Evolutionary conservation across 2,329 filamentous ascomycete species (phyloP), one percentile per base, ranked within the genome.

Genomic region (Penicillium freii): DNA sequence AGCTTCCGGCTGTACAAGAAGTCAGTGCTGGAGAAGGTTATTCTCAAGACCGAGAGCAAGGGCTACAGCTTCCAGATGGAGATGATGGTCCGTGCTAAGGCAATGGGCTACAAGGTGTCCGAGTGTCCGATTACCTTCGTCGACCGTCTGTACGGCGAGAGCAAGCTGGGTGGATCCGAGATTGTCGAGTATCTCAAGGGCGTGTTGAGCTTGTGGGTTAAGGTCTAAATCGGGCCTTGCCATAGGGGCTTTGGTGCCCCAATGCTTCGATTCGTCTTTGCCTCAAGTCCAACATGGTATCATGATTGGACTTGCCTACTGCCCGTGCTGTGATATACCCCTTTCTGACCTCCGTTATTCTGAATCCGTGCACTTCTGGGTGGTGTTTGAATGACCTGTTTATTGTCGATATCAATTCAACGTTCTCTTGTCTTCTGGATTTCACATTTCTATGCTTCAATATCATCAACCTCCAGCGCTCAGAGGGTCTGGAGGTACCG

Each of bases 51-150:
- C 9, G 89, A 97, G 82, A 94, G 91, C 74, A 96, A 97, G 80
- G 94, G 94, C 3, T 99, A 97, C 76, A 93, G 90, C 40, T 99
- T 99, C 82, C 94, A 99, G 85, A 99, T 99, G 94, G 93, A 97
- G 83, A 89, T 99, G 87, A 97, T 97, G 88, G 93, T 97, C 9
- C 84, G 92, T 61, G 94, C 94, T 34, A 97, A 97, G 85, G 90
- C 89, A 17, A 92, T 97, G 90, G 93, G 94, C 1, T 96, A 86
- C 80, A 90, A 87, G 38, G 93, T 99, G 33, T 91, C 90, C 17
- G 94, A 99, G 82, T 93, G 96, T 60, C 94, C 94, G 13, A 99
- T 99, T 66, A 90, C 86, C 25, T 99, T 99, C 75, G 94, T 97
- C 40, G 95, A 99, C 75, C 86, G 94, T 56, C 77, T 99, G 46